These are phyloP conservation scores for Dendrobium chrysotoxum DNA, from an alignment of 106 monocot genomes.

Conservation along the genomic window DNA sequence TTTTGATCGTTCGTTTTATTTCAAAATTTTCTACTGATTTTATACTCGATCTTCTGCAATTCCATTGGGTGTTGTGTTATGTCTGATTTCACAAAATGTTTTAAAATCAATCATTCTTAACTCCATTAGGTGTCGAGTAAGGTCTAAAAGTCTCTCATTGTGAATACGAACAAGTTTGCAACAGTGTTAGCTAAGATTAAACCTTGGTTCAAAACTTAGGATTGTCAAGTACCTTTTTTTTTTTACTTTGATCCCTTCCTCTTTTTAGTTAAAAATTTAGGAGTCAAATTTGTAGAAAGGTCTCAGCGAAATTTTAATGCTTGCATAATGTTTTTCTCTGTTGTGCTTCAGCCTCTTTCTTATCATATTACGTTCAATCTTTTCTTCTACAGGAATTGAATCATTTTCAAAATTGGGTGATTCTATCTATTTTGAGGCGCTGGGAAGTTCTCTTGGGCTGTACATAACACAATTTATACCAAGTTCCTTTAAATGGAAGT, in stretches of 20 bases:
- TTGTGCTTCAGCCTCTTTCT: background rate
- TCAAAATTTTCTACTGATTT: background rate
- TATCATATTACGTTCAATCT: background rate
- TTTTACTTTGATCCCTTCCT: background rate
- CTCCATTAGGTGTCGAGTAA: background rate
- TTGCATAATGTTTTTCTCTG: background rate
- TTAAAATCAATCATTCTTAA: background rate
- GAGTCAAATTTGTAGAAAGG: background rate
- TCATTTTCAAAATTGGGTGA: conserved; percentile 86
- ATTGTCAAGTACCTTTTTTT: background rate
- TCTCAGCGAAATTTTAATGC: background rate
- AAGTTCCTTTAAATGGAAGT: conserved; percentile 64
- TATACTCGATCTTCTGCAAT: background rate
- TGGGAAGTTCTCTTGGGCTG: conserved; percentile 40
- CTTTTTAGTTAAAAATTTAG: too few species aligned
- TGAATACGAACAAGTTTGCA: background rate
- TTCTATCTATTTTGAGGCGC: conserved; percentile 85
- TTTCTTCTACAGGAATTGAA: conserved; percentile 49
- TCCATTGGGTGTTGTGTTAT: background rate
- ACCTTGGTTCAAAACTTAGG: background rate
- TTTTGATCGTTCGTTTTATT: background rate
- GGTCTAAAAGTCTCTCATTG: background rate
- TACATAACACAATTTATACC: conserved; percentile 74
- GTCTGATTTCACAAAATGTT: background rate
- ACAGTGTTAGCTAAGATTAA: background rate